Percentiles rank a stretch among this genome's conserved stretches.
Conservation (phyloP, 1,139 yeast species). For the Magnusiomyces paraingens region DNA sequence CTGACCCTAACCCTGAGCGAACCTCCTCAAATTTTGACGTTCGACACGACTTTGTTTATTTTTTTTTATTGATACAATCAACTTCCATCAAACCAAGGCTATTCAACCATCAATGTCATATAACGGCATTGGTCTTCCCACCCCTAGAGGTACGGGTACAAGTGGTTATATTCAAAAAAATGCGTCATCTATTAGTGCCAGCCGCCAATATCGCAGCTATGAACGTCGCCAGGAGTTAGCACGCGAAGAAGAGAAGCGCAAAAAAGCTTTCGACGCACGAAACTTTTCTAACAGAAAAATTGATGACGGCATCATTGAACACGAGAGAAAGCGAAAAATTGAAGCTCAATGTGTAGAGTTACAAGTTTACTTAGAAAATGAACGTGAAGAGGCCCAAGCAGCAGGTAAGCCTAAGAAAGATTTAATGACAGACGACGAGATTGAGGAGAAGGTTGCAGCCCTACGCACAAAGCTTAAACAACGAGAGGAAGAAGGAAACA, state of each 20-base stretch:
- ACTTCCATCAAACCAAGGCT: too few relatives aligned
- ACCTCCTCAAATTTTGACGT: too few relatives aligned
- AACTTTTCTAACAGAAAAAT: conserved; percentile 26
- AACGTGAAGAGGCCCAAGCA: conserved; percentile 7
- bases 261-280: conserved; percentile 21
- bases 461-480: conserved; percentile 24
- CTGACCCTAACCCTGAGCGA: too few relatives aligned
- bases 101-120: conserved; percentile 41
- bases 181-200: conserved; percentile 30
- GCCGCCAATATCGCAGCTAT: conserved; percentile 31
- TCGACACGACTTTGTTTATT: too few relatives aligned
- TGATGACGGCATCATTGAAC: conserved; percentile 40
- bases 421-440: conserved; percentile 10
- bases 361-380: conserved; percentile 34
- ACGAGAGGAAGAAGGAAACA: conserved; percentile 7
- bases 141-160: conserved; percentile 67
- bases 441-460: conserved; percentile 30
- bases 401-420: not conserved
- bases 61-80: too few relatives aligned
- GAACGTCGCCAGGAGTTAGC: conserved; percentile 32
- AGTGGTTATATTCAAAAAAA: conserved; percentile 62
- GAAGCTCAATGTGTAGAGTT: conserved; percentile 53
- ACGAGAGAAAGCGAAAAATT: conserved; percentile 43
- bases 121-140: conserved; percentile 59
- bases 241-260: conserved; percentile 18